Evolutionary conservation across 2,329 filamentous ascomycete genomes (phyloP).

Genomic region (Rhynchosporium graminicola): DNA sequence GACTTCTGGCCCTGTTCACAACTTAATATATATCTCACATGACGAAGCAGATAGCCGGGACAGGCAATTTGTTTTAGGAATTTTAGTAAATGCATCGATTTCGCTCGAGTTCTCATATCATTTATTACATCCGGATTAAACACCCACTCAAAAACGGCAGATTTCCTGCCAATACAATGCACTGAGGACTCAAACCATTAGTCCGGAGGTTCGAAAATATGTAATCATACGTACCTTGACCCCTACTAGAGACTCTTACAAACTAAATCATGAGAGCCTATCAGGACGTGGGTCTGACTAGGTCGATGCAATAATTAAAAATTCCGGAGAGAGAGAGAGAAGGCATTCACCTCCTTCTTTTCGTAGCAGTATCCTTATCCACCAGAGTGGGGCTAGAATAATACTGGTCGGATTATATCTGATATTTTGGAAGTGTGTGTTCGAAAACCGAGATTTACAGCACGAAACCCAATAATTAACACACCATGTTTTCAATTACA

Average conservation of each 20-base stretch:
- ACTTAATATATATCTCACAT: background rate
- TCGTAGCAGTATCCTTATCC: background rate
- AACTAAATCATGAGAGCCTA: background rate
- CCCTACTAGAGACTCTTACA: background rate
- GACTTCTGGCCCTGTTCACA: background rate
- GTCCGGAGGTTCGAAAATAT: background rate
- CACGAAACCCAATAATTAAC: background rate
- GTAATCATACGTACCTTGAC: background rate
- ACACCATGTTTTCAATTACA: constrained; percentile 8
- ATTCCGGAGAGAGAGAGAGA: background rate
- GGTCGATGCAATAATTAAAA: background rate
- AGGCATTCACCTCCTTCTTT: background rate
- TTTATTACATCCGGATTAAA: background rate
- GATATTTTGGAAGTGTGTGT: background rate
- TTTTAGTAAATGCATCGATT: too few species aligned
- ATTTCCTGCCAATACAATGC: background rate
- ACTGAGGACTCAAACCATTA: background rate
- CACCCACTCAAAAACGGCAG: background rate
- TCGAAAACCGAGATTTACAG: background rate
- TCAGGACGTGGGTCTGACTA: background rate
- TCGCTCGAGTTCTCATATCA: too few species aligned
- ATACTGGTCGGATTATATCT: background rate
- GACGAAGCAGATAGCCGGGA: background rate
- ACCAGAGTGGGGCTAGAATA: background rate
- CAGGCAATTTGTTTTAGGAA: background rate